These are phyloP conservation scores for Canariomyces notabilis DNA, from an alignment of 2,329 filamentous ascomycete species.

Conservation along the genomic window DNA sequence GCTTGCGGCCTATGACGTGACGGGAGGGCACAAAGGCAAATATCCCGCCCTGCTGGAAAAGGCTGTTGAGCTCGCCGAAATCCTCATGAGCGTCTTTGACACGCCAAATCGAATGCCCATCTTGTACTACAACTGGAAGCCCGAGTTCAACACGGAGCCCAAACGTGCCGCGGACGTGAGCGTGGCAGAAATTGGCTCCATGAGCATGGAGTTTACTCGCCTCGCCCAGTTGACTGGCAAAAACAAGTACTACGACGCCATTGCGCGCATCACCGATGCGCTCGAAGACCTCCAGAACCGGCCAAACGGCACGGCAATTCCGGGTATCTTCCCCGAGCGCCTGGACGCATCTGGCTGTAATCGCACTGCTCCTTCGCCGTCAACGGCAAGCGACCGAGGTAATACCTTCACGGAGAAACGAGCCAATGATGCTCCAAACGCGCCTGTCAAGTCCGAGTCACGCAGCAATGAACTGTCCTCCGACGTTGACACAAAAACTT, in stretches of 20 bases:
- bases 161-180: slow-evolving; percentile 57
- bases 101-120: slow-evolving; percentile 92
- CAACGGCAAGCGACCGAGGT: slow-evolving; percentile 28
- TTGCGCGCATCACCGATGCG: slow-evolving; percentile 78
- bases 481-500: too few relatives aligned
- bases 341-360: slow-evolving; percentile 80
- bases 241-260: slow-evolving; percentile 81
- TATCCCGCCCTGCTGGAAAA: slow-evolving; percentile 70
- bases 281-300: slow-evolving; percentile 69
- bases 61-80: slow-evolving; percentile 71
- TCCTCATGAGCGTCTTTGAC: slow-evolving; percentile 79
- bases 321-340: slow-evolving; percentile 74
- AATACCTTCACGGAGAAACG: slow-evolving; percentile 34
- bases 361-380: slow-evolving; percentile 38
- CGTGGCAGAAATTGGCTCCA: slow-evolving; percentile 69
- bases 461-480: too few relatives aligned
- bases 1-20: slow-evolving; percentile 81
- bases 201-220: slow-evolving; percentile 84
- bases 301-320: slow-evolving; percentile 53
- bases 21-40: slow-evolving; percentile 49
- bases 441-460: not conserved
- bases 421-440: slow-evolving; percentile 25
- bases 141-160: slow-evolving; percentile 56
- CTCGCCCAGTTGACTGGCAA: slow-evolving; percentile 80
- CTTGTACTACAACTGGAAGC: slow-evolving; percentile 74